A percentile compares a stretch with the other conserved stretches of the same genome.
phyloP scores from a whole-genome alignment of 2,329 filamentous ascomycete genomes.

The Mycosphaerelloides madeirae region DNA sequence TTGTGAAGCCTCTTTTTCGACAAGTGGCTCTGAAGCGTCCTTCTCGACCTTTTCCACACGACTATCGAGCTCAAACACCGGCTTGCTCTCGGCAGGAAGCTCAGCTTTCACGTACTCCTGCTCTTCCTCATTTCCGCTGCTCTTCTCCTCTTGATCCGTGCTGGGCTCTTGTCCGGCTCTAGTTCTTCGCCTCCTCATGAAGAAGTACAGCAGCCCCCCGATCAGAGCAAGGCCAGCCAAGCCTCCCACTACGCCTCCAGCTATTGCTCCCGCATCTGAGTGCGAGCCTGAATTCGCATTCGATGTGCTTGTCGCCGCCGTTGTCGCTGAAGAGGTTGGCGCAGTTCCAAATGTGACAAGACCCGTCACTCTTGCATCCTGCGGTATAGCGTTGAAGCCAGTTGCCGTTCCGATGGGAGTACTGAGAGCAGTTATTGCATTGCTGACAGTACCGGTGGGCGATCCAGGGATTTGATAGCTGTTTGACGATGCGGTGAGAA shows the following conservation, averaged over 20 bases:
- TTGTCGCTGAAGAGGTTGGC: no score
- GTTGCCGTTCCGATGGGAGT: conserved; percentile 27
- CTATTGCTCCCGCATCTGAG: conserved; percentile 34
- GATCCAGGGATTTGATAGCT: conserved; percentile 13
- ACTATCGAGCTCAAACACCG: no score
- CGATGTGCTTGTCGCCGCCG: not conserved
- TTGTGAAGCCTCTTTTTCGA: no score
- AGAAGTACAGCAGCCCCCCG: conserved; percentile 30
- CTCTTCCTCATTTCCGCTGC: no score
- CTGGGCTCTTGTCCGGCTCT: conserved; percentile 7
- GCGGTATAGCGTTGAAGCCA: conserved; percentile 28
- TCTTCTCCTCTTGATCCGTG: no score
- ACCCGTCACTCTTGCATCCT: conserved; percentile 14
- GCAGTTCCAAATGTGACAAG: no score
- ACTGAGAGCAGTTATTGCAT: conserved; percentile 18
- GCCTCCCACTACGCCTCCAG: conserved; percentile 38
- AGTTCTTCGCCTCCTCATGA: conserved; percentile 30
- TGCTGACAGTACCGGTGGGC: conserved; percentile 17
- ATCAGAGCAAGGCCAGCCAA: conserved; percentile 30
- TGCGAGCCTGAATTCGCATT: not conserved
- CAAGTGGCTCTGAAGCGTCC: no score
- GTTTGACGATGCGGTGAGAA: conserved; percentile 16
- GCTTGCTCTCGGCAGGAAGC: no score
- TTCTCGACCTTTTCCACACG: no score
- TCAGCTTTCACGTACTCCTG: no score